phyloP scores from a whole-genome alignment of 139 green algal species.

The Closterium sp. region DNA sequence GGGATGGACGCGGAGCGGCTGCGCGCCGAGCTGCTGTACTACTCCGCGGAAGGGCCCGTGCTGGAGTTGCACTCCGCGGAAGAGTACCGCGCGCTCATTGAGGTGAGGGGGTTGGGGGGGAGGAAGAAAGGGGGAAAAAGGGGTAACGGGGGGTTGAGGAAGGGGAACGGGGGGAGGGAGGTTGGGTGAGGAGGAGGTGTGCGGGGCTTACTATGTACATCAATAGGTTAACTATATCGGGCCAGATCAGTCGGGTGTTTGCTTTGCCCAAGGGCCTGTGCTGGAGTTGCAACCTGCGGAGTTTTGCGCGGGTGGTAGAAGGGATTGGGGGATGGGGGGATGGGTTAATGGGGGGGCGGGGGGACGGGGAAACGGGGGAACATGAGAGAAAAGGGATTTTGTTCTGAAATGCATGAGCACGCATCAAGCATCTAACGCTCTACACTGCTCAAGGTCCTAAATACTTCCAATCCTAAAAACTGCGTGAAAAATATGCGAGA shows the following conservation, averaged over 20 bases:
- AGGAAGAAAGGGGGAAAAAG: background rate
- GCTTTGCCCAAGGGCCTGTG: background rate
- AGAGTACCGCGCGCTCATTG: background rate
- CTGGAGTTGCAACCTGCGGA: background rate
- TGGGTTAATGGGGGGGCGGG: background rate
- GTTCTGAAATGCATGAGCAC: too few species aligned
- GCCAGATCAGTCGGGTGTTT: conserved; percentile 11
- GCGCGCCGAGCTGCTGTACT: conserved; percentile 31
- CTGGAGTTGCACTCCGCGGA: background rate
- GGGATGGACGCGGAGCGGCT: conserved; percentile 27
- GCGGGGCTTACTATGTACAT: background rate
- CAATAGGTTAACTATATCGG: too few species aligned
- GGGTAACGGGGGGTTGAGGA: too few species aligned
- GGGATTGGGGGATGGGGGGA: background rate
- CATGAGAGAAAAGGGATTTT: too few species aligned
- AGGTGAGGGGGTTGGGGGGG: background rate
- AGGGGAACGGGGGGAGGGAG: background rate
- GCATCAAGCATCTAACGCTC: too few species aligned
- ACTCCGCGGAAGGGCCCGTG: conserved; percentile 4
- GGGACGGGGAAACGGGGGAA: background rate
- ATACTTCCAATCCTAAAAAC: too few species aligned
- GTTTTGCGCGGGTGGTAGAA: background rate
- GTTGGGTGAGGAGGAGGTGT: background rate
- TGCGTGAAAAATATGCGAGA: too few species aligned
- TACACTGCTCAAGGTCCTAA: too few species aligned